Percentiles rank a stretch among this genome's conserved stretches.
These are phyloP conservation scores for Carex parvula DNA, from an alignment of 176 grass and related monocot species.

Conservation along the genomic window DNA sequence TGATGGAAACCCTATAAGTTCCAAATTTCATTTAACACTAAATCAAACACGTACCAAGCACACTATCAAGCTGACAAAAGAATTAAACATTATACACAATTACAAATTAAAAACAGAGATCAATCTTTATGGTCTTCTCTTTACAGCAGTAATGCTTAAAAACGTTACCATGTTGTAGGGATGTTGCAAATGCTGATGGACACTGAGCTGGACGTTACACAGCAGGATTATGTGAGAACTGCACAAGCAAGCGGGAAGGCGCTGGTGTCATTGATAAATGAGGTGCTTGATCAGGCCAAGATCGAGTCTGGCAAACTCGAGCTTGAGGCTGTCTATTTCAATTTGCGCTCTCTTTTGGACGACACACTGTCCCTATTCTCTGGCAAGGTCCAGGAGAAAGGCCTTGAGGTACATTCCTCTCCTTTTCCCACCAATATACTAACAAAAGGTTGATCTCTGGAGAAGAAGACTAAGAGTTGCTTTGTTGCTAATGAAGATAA, in stretches of 20 bases:
- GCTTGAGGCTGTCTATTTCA: slow-evolving; percentile 76
- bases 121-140: background rate
- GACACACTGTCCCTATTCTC: slow-evolving; percentile 91
- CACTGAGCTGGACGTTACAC: slow-evolving; percentile 84
- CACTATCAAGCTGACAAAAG: background rate
- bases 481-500: too few relatives aligned
- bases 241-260: slow-evolving; percentile 94
- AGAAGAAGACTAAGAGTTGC: background rate
- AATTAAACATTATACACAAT: background rate
- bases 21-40: background rate
- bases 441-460: background rate
- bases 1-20: background rate
- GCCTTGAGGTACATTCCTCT: slow-evolving; percentile 61
- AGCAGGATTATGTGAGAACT: slow-evolving; percentile 97
- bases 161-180: slow-evolving; percentile 36
- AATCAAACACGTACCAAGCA: background rate
- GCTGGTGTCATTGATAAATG: slow-evolving; percentile 91
- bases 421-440: slow-evolving; percentile 2
- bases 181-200: slow-evolving; percentile 99
- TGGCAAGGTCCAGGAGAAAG: slow-evolving; percentile 96
- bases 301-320: slow-evolving; percentile 98
- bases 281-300: slow-evolving; percentile 99
- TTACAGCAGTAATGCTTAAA: background rate
- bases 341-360: slow-evolving; percentile 78
- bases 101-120: background rate